Base-by-base conservation (phyloP, 371 early-diverging fungal species). In the Rhizopus delemar region DNA sequence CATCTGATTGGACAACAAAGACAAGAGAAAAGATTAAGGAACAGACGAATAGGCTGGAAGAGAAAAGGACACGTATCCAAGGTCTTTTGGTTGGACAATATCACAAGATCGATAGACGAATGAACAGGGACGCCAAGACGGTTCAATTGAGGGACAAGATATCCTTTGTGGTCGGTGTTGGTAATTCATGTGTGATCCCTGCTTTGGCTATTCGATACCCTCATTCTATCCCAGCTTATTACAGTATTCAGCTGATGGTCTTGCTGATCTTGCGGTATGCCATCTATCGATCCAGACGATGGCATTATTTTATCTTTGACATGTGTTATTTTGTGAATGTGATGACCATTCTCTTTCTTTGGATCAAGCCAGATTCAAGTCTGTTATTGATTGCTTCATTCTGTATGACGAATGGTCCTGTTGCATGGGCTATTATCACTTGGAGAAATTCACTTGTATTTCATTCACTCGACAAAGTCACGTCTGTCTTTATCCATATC, bases 291-390 rank as follows among this genome's bases (percentile, higher is more conserved):
- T 69, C 65, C 22, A 77, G 74, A 43, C 68, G 77, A 41, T 88
- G 84, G 81, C 89, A 89, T 62, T 88, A 84, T 51, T 89, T 89
- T 59, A 68, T 85, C 39, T 86, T 86, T 63, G 89, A 89, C 78
- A 73, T 87, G 35, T 89, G 89, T 51, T 89, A 89, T 57, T 83
- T 81, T 70, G 85, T 86, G 49, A 89, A 89, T 65, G 71, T 69
- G 22, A 74, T 85, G 65, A 75, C 82, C 3, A 66, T 88, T n/a
- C 41, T 83, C 6, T 84, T 69, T 39, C 60, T 87, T 9, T 81
- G 81, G 66, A 60, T 75, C 2, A 80, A 78, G 41, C 85, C 86
- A 6, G 57, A 74, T 8, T 81, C 81, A 8, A 57, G 65, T 8
- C 39, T 65, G 0, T 64, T 89, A 36, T 83, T 85, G 53, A 67